Evolutionary conservation across 306 rosid species (phyloP).

Genomic region (Senna siamea): DNA sequence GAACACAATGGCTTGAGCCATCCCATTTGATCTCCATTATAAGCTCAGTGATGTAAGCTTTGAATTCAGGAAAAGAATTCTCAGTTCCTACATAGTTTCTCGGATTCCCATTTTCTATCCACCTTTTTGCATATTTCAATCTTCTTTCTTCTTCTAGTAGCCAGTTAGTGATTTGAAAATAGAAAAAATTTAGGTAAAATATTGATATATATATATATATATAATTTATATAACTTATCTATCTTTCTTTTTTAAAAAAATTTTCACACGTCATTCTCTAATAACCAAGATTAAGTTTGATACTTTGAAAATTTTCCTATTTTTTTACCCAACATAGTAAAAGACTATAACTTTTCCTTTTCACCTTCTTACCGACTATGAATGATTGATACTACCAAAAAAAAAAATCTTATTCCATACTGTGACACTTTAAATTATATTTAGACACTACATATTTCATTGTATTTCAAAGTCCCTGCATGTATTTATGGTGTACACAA

Average conservation of each 20-base stretch:
- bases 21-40: constrained; percentile 6
- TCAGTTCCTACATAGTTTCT: background rate
- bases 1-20: constrained; percentile 12
- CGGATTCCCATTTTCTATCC: background rate
- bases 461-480: no score
- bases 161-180: background rate
- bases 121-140: background rate
- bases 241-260: no score
- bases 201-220: no score
- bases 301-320: background rate
- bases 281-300: no score
- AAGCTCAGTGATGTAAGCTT: constrained; percentile 2
- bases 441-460: no score
- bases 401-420: no score
- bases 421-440: no score
- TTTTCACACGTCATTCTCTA: no score
- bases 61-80: constrained; percentile 9
- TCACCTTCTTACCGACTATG: background rate
- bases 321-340: constrained; percentile 7
- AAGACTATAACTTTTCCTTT: background rate
- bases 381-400: no score
- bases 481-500: no score
- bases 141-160: background rate
- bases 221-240: no score
- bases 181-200: no score